Base-by-base conservation (phyloP, 306 rosid species). In the Trifolium dubium region DNA sequence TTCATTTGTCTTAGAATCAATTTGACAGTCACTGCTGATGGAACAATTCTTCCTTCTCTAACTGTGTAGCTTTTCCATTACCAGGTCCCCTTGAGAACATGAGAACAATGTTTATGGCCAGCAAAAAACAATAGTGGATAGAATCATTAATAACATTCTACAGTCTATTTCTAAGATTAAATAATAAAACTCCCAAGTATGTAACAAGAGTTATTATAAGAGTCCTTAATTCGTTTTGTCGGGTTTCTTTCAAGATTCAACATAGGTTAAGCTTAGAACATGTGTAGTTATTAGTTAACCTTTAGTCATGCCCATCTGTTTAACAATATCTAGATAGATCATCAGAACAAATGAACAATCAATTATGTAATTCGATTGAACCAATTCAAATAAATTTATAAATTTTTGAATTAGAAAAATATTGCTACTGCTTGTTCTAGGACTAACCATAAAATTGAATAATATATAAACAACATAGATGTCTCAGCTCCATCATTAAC, bases 11-110 rank as follows among this genome's bases (percentile, higher is more conserved):
- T 92, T 41, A 72, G 89, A 73, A 94, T 82, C 83, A 94, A 85
- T 47, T 82, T 85, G 76, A 94, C 84, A 1, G 99, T 92, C 75
- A 94, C 89, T 60, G 85, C 85, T 41, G 99, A 94, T 53, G 99
- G 99, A 77, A 94, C 99, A 31, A 94, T 94, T 69, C 74, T 87
- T 74, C 97, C 99, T 84, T 88, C 93, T 53, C 74, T 87, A 77
- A 92, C 77, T 92, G 99, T 55, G 99, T 94, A 32, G 96, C 99
- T 83, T 92, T 94, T 46, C 99, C 99, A 76, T 92, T 87, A 47
- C 97, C 97, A 75, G 99, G 97, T 4, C 99, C 97, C 47, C 99
- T 97, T n/a, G n/a, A n/a, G n/a, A n/a, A n/a, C n/a, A n/a, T 94
- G 76, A 82, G 61, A 64, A 46, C 50, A 77, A 68, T 19, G 12